Conservation (phyloP, 257 asterid genomes). For the Penstemon eatonii region DNA sequence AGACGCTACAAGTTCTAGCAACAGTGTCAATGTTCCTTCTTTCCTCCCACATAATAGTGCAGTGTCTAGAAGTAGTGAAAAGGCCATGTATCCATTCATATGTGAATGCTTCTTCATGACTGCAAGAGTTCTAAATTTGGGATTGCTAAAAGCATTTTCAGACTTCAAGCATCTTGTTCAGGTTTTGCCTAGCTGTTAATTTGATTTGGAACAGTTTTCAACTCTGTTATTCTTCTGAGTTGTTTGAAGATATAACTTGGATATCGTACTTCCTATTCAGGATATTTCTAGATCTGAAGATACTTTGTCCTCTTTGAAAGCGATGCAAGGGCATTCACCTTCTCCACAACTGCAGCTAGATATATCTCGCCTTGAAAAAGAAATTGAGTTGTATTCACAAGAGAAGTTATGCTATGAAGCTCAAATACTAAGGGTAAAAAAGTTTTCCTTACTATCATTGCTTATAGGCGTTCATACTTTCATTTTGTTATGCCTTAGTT, state of each 20-base stretch:
- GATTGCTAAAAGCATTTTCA: conserved; percentile 88
- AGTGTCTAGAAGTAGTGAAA: conserved; percentile 45
- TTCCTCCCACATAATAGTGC: conserved; percentile 35
- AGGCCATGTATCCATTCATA: conserved; percentile 75
- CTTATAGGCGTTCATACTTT: neutral
- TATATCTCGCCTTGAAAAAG: conserved; percentile 74
- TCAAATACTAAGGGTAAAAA: conserved; percentile 83
- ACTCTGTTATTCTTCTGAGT: conserved; percentile 11
- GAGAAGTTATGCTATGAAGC: conserved; percentile 94
- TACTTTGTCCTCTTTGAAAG: conserved; percentile 67
- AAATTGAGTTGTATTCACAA: conserved; percentile 74
- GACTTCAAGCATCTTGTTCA: conserved; percentile 95
- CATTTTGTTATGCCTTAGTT: neutral
- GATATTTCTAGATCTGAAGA: conserved; percentile 91
- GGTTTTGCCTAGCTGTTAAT: conserved; percentile 45
- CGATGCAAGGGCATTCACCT: conserved; percentile 75
- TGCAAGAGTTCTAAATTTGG: conserved; percentile 90
- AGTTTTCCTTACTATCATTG: neutral
- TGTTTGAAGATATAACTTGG: conserved; percentile 25
- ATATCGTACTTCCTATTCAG: conserved; percentile 46
- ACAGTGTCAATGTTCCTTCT: conserved; percentile 43
- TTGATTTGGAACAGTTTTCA: neutral
- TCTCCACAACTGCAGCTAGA: conserved; percentile 82
- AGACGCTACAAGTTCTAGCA: conserved; percentile 71
- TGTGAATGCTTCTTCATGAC: conserved; percentile 99